phyloP scores from a whole-genome alignment of 1,139 yeast genomes.

The Saccharomyces uvarum region DNA sequence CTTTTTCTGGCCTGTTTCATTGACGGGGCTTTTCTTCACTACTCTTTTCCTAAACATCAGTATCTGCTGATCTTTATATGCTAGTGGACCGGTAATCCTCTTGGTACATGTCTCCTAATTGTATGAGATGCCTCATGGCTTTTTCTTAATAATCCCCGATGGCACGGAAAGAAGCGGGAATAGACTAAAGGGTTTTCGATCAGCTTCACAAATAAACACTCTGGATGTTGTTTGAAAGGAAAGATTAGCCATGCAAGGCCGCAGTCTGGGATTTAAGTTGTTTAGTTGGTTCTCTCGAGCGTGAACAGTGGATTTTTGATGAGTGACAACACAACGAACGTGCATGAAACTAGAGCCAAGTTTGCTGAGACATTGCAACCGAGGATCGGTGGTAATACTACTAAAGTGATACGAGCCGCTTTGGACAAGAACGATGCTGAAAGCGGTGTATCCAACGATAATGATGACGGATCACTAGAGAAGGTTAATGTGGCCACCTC shows the following conservation, averaged over 20 bases:
- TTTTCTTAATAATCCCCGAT: neutral
- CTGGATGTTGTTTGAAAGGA: neutral
- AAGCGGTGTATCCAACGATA: conserved; percentile 6
- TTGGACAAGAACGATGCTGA: conserved; percentile 16
- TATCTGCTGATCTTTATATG: neutral
- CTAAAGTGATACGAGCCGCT: conserved; percentile 25
- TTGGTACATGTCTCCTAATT: neutral
- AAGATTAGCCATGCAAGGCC: neutral
- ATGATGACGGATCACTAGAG: conserved; percentile 6
- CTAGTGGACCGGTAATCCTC: neutral
- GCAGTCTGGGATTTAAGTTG: neutral
- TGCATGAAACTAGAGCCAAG: conserved; percentile 24
- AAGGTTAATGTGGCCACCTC: conserved; percentile 32
- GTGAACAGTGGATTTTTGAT: conserved; percentile 5
- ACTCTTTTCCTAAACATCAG: conserved; percentile 30
- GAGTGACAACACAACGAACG: conserved; percentile 17
- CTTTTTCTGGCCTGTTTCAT: conserved; percentile 7
- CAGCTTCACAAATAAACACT: neutral
- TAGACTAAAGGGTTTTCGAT: neutral
- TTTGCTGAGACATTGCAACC: conserved; percentile 24
- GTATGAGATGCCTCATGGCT: neutral
- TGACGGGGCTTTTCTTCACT: conserved; percentile 10
- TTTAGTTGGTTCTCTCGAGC: neutral
- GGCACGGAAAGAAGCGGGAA: neutral
- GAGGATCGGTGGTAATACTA: conserved; percentile 28